A percentile compares a stretch with the other conserved stretches of the same genome.
Conservation (phyloP, 169 alveolate genomes). For the Theileria equi region DNA sequence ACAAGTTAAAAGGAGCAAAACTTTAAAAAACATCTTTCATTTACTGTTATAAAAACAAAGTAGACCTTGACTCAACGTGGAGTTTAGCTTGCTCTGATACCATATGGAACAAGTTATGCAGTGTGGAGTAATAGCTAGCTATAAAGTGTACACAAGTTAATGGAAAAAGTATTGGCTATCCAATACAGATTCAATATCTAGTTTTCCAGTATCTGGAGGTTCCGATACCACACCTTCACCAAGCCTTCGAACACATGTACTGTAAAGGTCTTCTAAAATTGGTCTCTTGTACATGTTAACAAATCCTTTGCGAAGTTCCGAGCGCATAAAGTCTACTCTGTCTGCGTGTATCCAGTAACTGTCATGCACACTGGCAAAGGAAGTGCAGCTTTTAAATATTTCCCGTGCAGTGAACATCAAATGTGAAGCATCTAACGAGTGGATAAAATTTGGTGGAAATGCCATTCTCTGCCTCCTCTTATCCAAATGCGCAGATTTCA, state of each 20-base stretch:
- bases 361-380: conserved; percentile 96
- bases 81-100: too few relatives aligned
- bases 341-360: conserved; percentile 95
- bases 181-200: conserved; percentile 61
- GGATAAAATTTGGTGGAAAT: conserved; percentile 96
- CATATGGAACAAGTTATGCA: too few relatives aligned
- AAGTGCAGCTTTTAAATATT: conserved; percentile 67
- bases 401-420: conserved; percentile 91
- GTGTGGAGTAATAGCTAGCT: neutral
- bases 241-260: conserved; percentile 74
- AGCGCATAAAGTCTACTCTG: conserved; percentile 86
- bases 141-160: neutral
- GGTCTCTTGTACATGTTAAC: conserved; percentile 86
- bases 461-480: conserved; percentile 90
- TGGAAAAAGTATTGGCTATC: conserved; percentile 51
- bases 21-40: too few relatives aligned
- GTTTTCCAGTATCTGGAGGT: conserved; percentile 77
- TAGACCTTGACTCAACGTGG: too few relatives aligned
- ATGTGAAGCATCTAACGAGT: conserved; percentile 94
- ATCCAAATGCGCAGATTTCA: conserved; percentile 61
- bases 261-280: conserved; percentile 81
- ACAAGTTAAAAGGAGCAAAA: too few relatives aligned
- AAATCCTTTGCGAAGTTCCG: conserved; percentile 84
- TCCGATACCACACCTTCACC: conserved; percentile 68
- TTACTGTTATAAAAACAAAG: too few relatives aligned